These are phyloP conservation scores for Candida coquimbonensis DNA, from an alignment of 805 yeast species.

Conservation along the genomic window DNA sequence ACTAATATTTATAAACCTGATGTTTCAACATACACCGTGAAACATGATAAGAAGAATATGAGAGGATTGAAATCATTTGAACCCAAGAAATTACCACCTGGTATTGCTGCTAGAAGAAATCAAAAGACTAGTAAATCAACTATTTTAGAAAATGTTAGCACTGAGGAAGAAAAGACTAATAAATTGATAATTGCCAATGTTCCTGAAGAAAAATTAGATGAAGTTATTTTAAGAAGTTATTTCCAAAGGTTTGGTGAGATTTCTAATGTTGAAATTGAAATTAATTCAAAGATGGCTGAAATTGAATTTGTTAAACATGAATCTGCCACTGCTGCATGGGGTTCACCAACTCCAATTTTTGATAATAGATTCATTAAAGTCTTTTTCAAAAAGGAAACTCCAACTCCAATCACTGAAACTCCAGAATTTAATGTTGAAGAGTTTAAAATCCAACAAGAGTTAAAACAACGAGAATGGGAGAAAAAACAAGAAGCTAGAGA, in stretches of 20 bases:
- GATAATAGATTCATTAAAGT: constrained; percentile 43
- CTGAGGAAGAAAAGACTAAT: constrained; percentile 9
- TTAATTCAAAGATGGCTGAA: constrained; percentile 27
- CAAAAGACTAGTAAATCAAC: neutral
- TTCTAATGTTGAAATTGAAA: constrained; percentile 23
- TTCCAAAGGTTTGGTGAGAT: constrained; percentile 38
- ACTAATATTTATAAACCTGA: constrained; percentile 12
- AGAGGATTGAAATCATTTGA: neutral
- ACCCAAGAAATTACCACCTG: neutral
- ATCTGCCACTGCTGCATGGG: constrained; percentile 37
- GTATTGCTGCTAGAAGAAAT: neutral
- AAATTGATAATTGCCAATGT: constrained; percentile 33
- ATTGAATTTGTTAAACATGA: constrained; percentile 31
- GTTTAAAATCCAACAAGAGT: constrained; percentile 29
- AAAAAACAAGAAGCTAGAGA: constrained; percentile 29
- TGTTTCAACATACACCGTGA: constrained; percentile 6
- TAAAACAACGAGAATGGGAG: constrained; percentile 35
- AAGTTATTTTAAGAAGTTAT: constrained; percentile 25
- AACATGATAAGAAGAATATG: constrained; percentile 2
- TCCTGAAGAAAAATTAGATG: constrained; percentile 36
- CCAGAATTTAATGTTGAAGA: constrained; percentile 30
- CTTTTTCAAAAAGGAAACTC: constrained; percentile 27
- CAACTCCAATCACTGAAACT: neutral
- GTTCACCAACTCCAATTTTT: constrained; percentile 37
- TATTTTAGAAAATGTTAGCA: neutral